Base-by-base conservation (phyloP, 2,329 filamentous ascomycete genomes). In the Stemphylium vesicarium region DNA sequence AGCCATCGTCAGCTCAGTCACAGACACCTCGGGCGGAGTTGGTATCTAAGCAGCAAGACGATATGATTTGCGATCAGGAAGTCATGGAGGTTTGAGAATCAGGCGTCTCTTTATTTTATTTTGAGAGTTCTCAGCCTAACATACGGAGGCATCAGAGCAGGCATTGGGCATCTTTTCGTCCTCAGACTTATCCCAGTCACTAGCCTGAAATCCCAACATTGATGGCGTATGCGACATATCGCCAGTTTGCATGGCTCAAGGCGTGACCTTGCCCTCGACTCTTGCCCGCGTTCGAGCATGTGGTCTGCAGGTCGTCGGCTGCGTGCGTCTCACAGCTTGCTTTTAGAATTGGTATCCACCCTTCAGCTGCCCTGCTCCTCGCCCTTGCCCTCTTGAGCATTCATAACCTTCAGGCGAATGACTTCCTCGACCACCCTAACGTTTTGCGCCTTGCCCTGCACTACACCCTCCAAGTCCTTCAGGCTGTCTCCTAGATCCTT, bases 401-500 rank as follows among this genome's bases (percentile, higher is more conserved):
- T 73, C 63, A 75, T 59, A 10, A 75, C 72, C 65, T 75, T 75
- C 10, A 70, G 51, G 47, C 73, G 60, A 41, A 75, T 73, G 8
- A 75, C 91, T 79, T 98, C 94, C 79, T 99, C 95, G 18, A 98
- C 88, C 33, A 95, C 82, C 53, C 90, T 86, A 59, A 96, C 79
- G 73, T 95, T 97, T 63, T 88, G 87, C 50, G 90, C 91, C 81
- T 99, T 99, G 32, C 81, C 81, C 65, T 86, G 82, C 43, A 91
- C 82, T 53, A 90, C 87, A 63, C 83, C 84, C 75, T 91, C 88
- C 63, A 91, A 70, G 55, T 89, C 87, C 65, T 83, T 85, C 65
- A 91, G 75, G 68, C 88, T 91, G 50, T 78, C 78, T 29, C 82
- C 83, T 54, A 91, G 65, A 62, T 88, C 85, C 66, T 88, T 86